Evolutionary conservation across 2,329 filamentous ascomycete genomes (phyloP).

Genomic region (Trichoderma sp.): DNA sequence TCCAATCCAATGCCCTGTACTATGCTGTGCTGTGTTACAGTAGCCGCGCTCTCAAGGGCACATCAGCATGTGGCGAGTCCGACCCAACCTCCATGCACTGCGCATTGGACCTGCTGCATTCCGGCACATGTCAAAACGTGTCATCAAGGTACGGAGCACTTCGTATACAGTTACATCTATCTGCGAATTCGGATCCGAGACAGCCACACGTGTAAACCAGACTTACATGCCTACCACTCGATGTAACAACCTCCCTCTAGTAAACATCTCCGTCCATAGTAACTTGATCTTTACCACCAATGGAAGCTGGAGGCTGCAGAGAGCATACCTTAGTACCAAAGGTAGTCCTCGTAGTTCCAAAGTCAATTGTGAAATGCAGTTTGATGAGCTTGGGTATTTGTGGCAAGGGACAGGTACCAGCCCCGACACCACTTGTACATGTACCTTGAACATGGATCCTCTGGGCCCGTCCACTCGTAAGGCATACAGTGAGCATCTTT

Average conservation of each 20-base stretch:
- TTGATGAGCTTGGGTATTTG: background rate
- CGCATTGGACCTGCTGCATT: background rate
- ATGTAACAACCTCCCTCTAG: background rate
- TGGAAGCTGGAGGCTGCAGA: background rate
- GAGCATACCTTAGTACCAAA: background rate
- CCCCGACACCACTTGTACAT: background rate
- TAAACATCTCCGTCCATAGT: background rate
- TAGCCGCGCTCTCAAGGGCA: background rate
- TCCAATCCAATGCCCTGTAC: background rate
- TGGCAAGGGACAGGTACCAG: background rate
- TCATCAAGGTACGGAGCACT: background rate
- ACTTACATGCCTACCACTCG: background rate
- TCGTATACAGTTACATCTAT: background rate
- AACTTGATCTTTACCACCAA: background rate
- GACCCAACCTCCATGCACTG: background rate
- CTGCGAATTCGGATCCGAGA: background rate
- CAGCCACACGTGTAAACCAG: background rate
- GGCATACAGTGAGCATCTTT: background rate
- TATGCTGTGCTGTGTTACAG: background rate
- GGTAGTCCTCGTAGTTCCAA: background rate
- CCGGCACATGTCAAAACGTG: background rate
- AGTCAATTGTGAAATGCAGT: background rate
- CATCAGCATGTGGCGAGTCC: background rate
- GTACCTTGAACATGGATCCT: background rate
- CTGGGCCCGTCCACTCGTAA: background rate